Conservation (phyloP, 441 rosid genomes). For the Eutrema salsugineum region DNA sequence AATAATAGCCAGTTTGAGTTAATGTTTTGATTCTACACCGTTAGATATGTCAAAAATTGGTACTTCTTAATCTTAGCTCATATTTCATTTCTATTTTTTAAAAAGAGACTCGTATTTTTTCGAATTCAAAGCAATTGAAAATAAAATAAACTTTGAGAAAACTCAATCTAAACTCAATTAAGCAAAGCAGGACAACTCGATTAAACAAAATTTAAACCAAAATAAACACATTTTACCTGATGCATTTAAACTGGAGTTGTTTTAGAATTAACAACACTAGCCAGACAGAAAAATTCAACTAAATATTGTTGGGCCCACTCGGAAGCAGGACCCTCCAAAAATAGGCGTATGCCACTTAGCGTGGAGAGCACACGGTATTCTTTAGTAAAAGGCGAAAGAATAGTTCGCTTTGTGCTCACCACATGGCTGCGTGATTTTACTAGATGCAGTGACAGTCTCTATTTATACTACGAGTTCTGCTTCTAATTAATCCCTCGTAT, state of each 20-base stretch:
- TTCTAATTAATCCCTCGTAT: no score
- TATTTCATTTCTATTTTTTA: no score
- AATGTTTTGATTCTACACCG: background rate
- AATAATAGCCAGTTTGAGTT: background rate
- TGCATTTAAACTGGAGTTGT: no score
- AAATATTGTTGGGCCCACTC: background rate
- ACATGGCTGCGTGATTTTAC: conserved; percentile 39
- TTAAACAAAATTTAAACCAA: no score
- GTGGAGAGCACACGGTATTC: conserved; percentile 51
- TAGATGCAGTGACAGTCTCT: rapidly evolving
- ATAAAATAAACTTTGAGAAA: no score
- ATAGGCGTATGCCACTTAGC: conserved; percentile 24
- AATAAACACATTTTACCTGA: no score
- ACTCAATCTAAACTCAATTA: no score
- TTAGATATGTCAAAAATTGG: no score
- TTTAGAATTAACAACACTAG: background rate
- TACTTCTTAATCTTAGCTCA: no score
- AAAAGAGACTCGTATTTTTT: no score
- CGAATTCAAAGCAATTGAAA: no score
- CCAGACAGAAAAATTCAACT: background rate
- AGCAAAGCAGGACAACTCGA: no score
- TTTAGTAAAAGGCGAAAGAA: conserved; percentile 81
- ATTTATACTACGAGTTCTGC: background rate
- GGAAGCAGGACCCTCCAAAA: conserved; percentile 20
- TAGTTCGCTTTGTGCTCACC: conserved; percentile 62